These are phyloP conservation scores for Eucalyptus sp. DNA, from an alignment of 345 rosid species.

Conservation along the genomic window DNA sequence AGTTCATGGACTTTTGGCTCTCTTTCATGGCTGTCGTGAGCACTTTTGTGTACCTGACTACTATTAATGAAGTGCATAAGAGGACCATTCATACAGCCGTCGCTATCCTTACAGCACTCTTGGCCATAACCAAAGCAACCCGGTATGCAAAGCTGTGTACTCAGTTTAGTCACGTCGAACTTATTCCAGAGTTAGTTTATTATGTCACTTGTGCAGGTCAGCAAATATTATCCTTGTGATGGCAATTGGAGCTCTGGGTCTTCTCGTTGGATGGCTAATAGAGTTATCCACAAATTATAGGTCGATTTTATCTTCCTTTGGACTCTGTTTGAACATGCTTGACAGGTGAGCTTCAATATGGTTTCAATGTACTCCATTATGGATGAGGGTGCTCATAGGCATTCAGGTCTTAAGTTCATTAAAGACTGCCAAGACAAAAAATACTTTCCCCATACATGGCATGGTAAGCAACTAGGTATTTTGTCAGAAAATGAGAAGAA, in stretches of 20 bases:
- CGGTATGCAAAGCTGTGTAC: slow-evolving; percentile 31
- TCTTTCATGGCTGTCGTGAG: slow-evolving; percentile 97
- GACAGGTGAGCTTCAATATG: slow-evolving; percentile 29
- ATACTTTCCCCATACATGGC: neutral
- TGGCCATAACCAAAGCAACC: slow-evolving; percentile 93
- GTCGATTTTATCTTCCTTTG: slow-evolving; percentile 35
- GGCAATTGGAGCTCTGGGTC: slow-evolving; percentile 71
- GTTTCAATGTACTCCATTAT: neutral
- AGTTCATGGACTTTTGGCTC: slow-evolving; percentile 99
- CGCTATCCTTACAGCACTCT: slow-evolving; percentile 78
- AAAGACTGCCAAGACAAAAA: neutral
- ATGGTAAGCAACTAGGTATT: neutral
- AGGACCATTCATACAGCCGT: slow-evolving; percentile 74
- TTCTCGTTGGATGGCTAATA: slow-evolving; percentile 64
- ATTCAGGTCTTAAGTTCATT: neutral
- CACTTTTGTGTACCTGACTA: slow-evolving; percentile 73
- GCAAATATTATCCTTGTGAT: slow-evolving; percentile 73
- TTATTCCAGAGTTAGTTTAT: neutral
- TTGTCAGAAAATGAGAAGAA: neutral
- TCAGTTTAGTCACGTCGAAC: slow-evolving; percentile 1
- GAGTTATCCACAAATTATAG: slow-evolving; percentile 56
- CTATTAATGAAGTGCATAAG: slow-evolving; percentile 58
- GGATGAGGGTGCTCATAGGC: neutral
- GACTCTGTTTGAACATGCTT: slow-evolving; percentile 26
- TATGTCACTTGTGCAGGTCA: slow-evolving; percentile 32